Evolutionary conservation across 164 flowering plant genomes (phyloP), one percentile per base, ranked within the genome.

Genomic region (Santalum album): DNA sequence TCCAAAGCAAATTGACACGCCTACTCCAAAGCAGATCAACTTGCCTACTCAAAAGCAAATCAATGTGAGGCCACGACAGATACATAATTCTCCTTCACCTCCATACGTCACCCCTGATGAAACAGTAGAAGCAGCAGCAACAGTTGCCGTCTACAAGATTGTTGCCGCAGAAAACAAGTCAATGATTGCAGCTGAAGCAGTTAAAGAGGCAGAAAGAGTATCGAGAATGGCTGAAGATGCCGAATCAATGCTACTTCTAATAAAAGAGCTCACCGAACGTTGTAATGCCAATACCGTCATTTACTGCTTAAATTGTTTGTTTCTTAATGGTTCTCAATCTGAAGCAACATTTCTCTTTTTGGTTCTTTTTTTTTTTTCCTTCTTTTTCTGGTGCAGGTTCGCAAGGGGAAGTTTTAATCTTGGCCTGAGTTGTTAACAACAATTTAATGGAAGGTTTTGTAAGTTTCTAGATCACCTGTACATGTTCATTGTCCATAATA

Each of bases 81-180:
- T 27, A 15, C 1, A 61, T 0, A 76, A 51, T 12, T 57, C 36
- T 23, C 6, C 9, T 29, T n/a, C n/a, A n/a, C 34, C 9, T 29
- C 6, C 34, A 29, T n/a, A n/a, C n/a, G n/a, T n/a, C n/a, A 21
- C 57, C 18, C 60, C 53, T 18, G 49, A 42, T 18, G 77, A 67
- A 20, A 63, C 74, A 3, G 39, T 76, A 34, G 77, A 78, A 55
- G 83, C 79, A 50, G 84, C 89, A 21, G 62, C 83, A 20, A 26
- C 43, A 1, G 53, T 74, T 56, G 86, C 88, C 34, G 91, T 91
- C 7, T 78, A 74, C 62, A 77, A 57, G 66, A 53, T 90, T 54
- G 87, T 91, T 27, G 91, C 80, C 17, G 95, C 94, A 7, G 96
- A 90, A 60, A 77, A 73, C 67, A 83, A 77, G 66, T 66, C 87